Evolutionary conservation across 257 asterid species (phyloP), one percentile per base, ranked within the genome.

Genomic region (Scutellaria barbata): DNA sequence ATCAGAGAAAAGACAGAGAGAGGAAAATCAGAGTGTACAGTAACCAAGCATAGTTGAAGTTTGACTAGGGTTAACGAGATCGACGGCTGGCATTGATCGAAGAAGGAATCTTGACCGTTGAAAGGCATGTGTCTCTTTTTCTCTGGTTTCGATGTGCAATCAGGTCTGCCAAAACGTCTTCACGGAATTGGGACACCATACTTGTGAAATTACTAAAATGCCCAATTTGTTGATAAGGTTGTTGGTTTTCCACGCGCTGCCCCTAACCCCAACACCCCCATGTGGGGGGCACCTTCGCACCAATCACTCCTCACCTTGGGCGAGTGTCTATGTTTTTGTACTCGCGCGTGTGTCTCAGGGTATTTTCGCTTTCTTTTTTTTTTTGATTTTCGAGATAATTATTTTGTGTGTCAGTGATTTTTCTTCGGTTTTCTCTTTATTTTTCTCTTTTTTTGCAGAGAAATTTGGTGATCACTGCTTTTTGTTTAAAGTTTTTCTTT

Each of bases 21-120:
- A 47, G n/a, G 25, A 30, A 67, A 48, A 71, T 56, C 59, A 42
- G 35, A 63, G 57, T 39, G 48, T 64, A 59, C 58, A 71, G 70
- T 79, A 75, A 79, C 80, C 68, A 62, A 51, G 66, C 76, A 25
- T 66, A 33, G 79, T 72, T 63, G 63, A 55, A 50, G 45, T 41
- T 68, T 68, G 67, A 76, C 84, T 33, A 68, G 43, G 79, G 84
- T 80, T 74, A 74, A 47, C n/a, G 12, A 55, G 71, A 74, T 78
- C 76, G 8, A 74, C 74, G 82, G 76, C 35, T 45, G 59, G 7
- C 6, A 47, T 74, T 1, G 47, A 37, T 41, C 1, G 52, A 33
- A 41, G 60, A 40, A 18, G 69, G 78, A 59, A 82, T 78, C 81
- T 58, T 69, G 78, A 72, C 81, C 87, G 81, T 85, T 17, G 68